Percentiles rank a stretch among this genome's conserved stretches.
Conservation (phyloP, 2,329 filamentous ascomycete genomes). For the Arthroderma uncinatum region DNA sequence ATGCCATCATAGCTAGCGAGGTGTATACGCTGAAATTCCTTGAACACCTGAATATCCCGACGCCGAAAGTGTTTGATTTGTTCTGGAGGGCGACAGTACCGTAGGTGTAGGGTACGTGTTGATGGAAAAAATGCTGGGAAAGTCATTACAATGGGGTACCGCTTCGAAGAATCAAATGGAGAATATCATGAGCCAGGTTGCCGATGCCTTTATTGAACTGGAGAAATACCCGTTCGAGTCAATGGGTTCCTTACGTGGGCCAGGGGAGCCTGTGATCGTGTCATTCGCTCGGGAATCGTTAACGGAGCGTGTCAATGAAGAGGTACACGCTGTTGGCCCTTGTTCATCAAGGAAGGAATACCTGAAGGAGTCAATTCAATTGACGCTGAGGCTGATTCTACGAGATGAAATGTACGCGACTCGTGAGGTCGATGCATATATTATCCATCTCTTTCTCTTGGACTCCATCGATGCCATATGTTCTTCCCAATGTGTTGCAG, state of each 20-base stretch:
- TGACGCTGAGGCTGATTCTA: constrained; percentile 26
- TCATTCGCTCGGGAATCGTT: neutral
- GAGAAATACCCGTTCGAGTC: constrained; percentile 27
- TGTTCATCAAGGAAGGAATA: constrained; percentile 27
- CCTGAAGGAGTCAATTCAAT: constrained; percentile 21
- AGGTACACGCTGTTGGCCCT: constrained; percentile 25
- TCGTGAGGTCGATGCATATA: constrained; percentile 23
- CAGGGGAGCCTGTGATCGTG: constrained; percentile 19
- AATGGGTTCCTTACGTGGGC: constrained; percentile 25
- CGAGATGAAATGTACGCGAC: constrained; percentile 28
- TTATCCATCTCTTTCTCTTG: constrained; percentile 27
- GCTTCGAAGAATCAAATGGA: constrained; percentile 26
- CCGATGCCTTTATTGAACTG: constrained; percentile 33
- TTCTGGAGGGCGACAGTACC: constrained; percentile 18
- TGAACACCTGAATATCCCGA: constrained; percentile 24
- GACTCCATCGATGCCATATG: constrained; percentile 18
- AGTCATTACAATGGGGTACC: constrained; percentile 23
- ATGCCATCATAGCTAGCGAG: constrained; percentile 29
- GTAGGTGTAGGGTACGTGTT: constrained; percentile 33
- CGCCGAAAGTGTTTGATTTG: constrained; percentile 30
- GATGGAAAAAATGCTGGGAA: constrained; percentile 32
- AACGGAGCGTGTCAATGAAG: neutral
- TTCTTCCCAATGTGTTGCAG: neutral
- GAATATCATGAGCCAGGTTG: constrained; percentile 31
- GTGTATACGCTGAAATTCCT: constrained; percentile 34